These are phyloP conservation scores for Nepenthes gracilis DNA, from an alignment of 148 eudicot genomes.

Conservation along the genomic window DNA sequence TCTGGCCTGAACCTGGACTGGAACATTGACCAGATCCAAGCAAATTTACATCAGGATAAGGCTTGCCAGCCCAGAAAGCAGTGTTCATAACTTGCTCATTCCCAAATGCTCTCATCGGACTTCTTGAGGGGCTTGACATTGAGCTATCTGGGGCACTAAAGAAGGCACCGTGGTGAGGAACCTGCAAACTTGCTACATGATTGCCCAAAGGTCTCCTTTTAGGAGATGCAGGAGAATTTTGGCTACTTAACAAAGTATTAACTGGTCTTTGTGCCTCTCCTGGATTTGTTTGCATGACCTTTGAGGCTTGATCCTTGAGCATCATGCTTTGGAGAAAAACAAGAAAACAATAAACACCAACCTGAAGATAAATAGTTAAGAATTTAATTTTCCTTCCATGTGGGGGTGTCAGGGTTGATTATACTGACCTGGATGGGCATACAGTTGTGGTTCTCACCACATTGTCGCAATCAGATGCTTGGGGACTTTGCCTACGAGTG, in stretches of 20 bases:
- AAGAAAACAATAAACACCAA: background rate
- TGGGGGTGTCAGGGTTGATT: background rate
- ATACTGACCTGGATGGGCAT: slow-evolving; percentile 72
- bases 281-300: slow-evolving; percentile 17
- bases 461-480: slow-evolving; percentile 64
- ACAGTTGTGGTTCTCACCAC: slow-evolving; percentile 56
- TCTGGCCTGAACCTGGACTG: slow-evolving; percentile 96
- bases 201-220: slow-evolving; percentile 55
- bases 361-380: no score
- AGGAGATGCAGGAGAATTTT: slow-evolving; percentile 33
- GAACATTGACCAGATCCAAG: slow-evolving; percentile 97
- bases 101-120: slow-evolving; percentile 71
- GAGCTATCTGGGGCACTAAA: slow-evolving; percentile 91
- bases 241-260: slow-evolving; percentile 25
- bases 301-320: slow-evolving; percentile 39
- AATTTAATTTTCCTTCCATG: background rate
- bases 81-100: slow-evolving; percentile 54
- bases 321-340: slow-evolving; percentile 29
- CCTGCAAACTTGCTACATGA: slow-evolving; percentile 63
- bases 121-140: slow-evolving; percentile 89
- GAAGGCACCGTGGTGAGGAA: slow-evolving; percentile 57
- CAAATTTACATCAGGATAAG: slow-evolving; percentile 59
- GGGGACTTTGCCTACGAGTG: slow-evolving; percentile 59
- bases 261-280: slow-evolving; percentile 42
- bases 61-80: slow-evolving; percentile 59